Base-by-base conservation (phyloP, 768 basidiomycete species). In the Boletellus sp. region DNA sequence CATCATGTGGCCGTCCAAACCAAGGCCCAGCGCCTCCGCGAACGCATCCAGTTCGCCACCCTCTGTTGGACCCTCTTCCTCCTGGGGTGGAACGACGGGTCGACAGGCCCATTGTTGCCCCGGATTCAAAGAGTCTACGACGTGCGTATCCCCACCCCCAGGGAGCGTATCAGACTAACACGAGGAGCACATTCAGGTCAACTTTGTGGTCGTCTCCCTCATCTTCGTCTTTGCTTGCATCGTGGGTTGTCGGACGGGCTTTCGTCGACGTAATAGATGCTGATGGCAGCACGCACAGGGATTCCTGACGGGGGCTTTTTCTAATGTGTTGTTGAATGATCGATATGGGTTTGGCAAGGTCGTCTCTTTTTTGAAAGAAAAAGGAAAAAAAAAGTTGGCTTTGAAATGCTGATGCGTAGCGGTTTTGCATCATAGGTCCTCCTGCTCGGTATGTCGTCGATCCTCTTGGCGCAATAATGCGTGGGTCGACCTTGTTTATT, bases 161-260 rank as follows among this genome's bases (percentile, higher is more conserved):
- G n/a, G n/a, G n/a, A n/a, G n/a, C n/a, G n/a, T 11, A 28, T 11
- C 4, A 28, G 11, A 4, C 9, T 28, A 28, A 28, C 28, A 28
- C 28, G 28, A 8, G 16, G 12, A 50, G n/a, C n/a, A n/a, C n/a
- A n/a, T n/a, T n/a, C 45, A 73, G 74, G 58, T 75, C 39, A 65
- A 68, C 19, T 76, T 70, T 53, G 58, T 63, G 2, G 56, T 67
- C 23, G 74, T 76, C 3, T 76, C 76, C 22, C 48, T 77, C 15
- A 61, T 76, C 7, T 77, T 74, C 51, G 72, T 76, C 9, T 66
- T 70, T 48, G 64, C 69, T n/a, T 74, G 70, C 47, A 45, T 62
- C 10, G 75, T 72, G 39, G 20, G 71, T 28, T 67, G 22, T 34
- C 36, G 19, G 2, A 6, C 23, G 3, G n/a, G 24, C 31, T 17